phyloP scores from a whole-genome alignment of 2,329 filamentous ascomycete genomes.

The Phymatotrichopsis omnivora region DNA sequence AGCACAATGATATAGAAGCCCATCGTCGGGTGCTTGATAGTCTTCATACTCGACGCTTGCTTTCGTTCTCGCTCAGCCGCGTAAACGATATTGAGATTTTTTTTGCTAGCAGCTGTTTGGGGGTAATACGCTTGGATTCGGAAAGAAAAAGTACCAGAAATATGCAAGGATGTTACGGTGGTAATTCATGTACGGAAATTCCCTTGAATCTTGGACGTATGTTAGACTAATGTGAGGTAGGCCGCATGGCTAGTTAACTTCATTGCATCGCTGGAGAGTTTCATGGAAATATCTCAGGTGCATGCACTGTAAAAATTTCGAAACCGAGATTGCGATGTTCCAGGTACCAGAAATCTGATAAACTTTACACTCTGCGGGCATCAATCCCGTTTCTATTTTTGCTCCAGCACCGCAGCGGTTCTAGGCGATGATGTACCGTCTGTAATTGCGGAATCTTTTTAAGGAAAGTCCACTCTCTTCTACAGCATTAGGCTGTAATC shows the following conservation, averaged over 20 bases:
- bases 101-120: no score
- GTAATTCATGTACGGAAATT: conserved; percentile 44
- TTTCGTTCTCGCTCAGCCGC: no score
- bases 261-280: conserved; percentile 46
- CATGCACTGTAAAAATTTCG: not conserved
- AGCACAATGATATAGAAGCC: conserved; percentile 36
- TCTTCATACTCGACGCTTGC: no score
- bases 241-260: conserved; percentile 58
- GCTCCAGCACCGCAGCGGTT: conserved; percentile 44
- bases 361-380: conserved; percentile 36
- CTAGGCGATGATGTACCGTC: conserved; percentile 30
- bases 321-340: conserved; percentile 33
- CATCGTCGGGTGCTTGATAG: no score
- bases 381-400: conserved; percentile 39
- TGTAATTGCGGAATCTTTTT: conserved; percentile 37
- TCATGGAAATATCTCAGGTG: conserved; percentile 32
- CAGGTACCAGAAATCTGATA: conserved; percentile 43
- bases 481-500: conserved; percentile 45
- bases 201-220: not conserved
- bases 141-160: no score
- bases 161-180: conserved; percentile 40
- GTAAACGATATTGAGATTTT: no score
- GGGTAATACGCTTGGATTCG: no score
- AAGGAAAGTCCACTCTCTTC: conserved; percentile 38
- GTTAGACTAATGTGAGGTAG: not conserved